A percentile compares a stretch with the other conserved stretches of the same genome.
Conservation (phyloP, 202 grass and related monocot species). For the Eragrostis tef region DNA sequence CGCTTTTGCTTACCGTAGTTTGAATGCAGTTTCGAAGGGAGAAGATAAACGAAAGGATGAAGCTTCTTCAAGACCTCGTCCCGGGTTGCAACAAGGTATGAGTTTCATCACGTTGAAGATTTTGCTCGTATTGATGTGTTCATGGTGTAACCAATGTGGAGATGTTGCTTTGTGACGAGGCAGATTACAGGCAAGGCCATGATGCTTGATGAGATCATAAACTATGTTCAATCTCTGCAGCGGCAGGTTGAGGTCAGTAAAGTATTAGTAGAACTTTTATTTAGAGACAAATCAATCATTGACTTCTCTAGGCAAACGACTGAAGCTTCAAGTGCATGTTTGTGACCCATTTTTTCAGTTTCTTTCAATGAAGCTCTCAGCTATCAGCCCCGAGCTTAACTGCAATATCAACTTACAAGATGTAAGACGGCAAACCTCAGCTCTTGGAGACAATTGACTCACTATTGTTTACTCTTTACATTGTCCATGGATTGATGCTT, state of each 20-base stretch:
- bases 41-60: constrained; percentile 96
- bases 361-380: constrained; percentile 87
- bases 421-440: constrained; percentile 55
- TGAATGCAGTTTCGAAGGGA: constrained; percentile 84
- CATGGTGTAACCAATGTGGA: neutral
- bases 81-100: constrained; percentile 91
- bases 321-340: constrained; percentile 16
- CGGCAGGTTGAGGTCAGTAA: constrained; percentile 78
- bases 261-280: neutral
- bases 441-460: neutral
- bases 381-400: constrained; percentile 62
- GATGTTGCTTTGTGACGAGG: constrained; percentile 40
- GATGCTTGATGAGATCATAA: constrained; percentile 99
- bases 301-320: neutral
- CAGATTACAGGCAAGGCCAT: constrained; percentile 95
- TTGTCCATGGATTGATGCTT: constrained; percentile 25
- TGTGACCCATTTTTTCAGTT: constrained; percentile 59
- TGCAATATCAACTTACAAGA: constrained; percentile 64
- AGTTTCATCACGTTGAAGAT: neutral
- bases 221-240: constrained; percentile 97
- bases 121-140: neutral
- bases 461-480: neutral
- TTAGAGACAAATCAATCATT: neutral
- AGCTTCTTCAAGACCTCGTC: constrained; percentile 93
- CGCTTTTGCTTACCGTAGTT: neutral